Conservation (phyloP, 345 rosid genomes). For the Hibiscus syriacus region DNA sequence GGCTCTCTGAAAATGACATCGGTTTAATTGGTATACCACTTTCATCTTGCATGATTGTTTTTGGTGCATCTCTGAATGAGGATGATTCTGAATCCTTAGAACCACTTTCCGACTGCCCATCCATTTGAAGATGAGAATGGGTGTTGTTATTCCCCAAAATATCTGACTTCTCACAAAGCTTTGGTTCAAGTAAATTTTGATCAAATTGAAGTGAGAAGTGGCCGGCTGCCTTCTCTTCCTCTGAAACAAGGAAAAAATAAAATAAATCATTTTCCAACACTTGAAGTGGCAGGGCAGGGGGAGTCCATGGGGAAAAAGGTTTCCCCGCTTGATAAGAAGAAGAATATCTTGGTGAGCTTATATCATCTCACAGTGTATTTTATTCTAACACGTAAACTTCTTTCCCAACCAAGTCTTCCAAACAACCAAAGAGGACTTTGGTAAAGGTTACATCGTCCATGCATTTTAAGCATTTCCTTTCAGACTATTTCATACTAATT, state of each 20-base stretch:
- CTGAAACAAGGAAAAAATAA: constrained; percentile 19
- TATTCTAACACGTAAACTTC: background rate
- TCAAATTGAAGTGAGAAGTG: constrained; percentile 25
- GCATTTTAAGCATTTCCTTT: background rate
- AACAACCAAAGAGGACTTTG: background rate
- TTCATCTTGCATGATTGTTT: constrained; percentile 6
- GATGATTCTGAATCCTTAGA: constrained; percentile 15
- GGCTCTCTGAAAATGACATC: background rate
- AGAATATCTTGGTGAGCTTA: too few relatives aligned
- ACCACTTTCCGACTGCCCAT: constrained; percentile 9
- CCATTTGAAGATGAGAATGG: background rate
- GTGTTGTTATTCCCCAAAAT: constrained; percentile 4
- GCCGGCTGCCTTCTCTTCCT: constrained; percentile 27
- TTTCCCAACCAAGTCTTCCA: background rate
- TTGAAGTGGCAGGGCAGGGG: background rate
- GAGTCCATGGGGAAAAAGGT: background rate
- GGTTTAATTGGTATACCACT: background rate
- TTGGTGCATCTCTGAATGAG: background rate
- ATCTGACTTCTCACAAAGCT: constrained; percentile 10
- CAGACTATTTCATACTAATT: background rate
- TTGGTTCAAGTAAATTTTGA: constrained; percentile 8
- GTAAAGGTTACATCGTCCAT: background rate
- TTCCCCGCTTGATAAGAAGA: background rate
- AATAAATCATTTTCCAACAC: background rate
- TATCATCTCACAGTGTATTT: background rate